Evolutionary conservation across 495 filamentous ascomycete genomes (phyloP).

Genomic region (Lichina pygmaea): DNA sequence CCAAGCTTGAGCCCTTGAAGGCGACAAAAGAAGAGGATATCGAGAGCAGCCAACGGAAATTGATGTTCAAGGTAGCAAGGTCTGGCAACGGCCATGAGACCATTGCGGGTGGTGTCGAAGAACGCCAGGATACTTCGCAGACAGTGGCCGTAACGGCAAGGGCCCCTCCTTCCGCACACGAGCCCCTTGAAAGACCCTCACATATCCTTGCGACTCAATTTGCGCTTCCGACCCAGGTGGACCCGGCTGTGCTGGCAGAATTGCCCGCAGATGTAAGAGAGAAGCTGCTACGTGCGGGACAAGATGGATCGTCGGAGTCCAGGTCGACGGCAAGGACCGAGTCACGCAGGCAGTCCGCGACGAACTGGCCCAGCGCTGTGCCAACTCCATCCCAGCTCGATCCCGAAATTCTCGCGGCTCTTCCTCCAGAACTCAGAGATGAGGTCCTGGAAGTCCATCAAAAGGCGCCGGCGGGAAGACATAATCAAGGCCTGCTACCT

Average conservation of each 20-base stretch:
- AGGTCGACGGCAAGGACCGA: too few species aligned
- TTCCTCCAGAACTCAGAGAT: constrained; percentile 60
- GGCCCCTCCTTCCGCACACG: not conserved
- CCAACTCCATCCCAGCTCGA: constrained; percentile 32
- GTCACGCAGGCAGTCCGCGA: not conserved
- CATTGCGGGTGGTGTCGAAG: constrained; percentile 3
- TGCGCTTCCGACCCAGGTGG: constrained; percentile 54
- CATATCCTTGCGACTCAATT: constrained; percentile 74
- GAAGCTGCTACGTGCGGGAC: constrained; percentile 21
- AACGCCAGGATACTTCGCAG: not conserved
- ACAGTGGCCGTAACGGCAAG: not conserved
- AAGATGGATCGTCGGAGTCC: not conserved
- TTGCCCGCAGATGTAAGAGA: constrained; percentile 55
- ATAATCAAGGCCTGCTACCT: constrained; percentile 18
- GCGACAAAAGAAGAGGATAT: constrained; percentile 7
- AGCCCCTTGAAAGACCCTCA: constrained; percentile 25
- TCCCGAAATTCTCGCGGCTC: constrained; percentile 41
- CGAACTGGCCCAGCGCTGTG: not conserved
- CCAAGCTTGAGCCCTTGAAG: constrained; percentile 63
- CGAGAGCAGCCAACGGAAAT: constrained; percentile 10
- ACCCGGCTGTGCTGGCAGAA: constrained; percentile 48
- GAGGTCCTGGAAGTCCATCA: constrained; percentile 50
- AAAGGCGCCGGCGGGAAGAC: constrained; percentile 5
- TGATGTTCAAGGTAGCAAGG: constrained; percentile 4
- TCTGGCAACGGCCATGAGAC: constrained; percentile 2